Evolutionary conservation across 2,329 filamentous ascomycete species (phyloP), one percentile per base, ranked within the genome.

Genomic region (Calonectria hawksworthii): DNA sequence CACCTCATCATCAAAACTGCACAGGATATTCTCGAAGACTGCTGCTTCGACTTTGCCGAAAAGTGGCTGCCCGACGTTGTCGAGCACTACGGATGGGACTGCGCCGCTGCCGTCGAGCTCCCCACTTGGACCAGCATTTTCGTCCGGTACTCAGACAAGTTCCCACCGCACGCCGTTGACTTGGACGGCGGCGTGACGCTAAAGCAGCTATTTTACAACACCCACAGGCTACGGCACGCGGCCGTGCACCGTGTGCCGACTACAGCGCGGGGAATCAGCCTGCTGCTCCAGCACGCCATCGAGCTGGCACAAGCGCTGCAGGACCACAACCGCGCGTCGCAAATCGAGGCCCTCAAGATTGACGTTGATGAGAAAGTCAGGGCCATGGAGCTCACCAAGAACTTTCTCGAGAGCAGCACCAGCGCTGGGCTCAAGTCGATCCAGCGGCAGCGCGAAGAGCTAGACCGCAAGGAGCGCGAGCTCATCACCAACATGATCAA

Each of bases 371-470:
- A 47, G 26, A 69, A 69, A 11, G 32, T 61, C 38, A 10, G 23
- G 21, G 67, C 67, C 21, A 69, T 69, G 67, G 67, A 69, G 52
- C 52, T 69, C 21, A 69, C 32, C 21, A 69, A 69, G 41, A 69
- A 61, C 36, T 69, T 61, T n/a, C 21, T 69, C 5, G 67, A 69
- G 67, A 61, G 56, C 38, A 59, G 44, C 52, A 61, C 67, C 11
- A 36, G 52, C 14, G 38, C 38, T 5, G 41, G 44, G 14, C 36
- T 69, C 38, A 52, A 61, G 28, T 56, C 30, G 9, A 69, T 69
- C 38, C 23, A 38, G 9, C 67, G 67, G 10, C 67, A 61, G 52
- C 32, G 67, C 28, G 67, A 69, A 26, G 67, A 69, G 52, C 18
- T 69, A 52, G 67, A 59, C 28, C 47, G 38, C 21, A 41, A 50